phyloP scores from a whole-genome alignment of 768 basidiomycete species.

The Auricularia sp. region DNA sequence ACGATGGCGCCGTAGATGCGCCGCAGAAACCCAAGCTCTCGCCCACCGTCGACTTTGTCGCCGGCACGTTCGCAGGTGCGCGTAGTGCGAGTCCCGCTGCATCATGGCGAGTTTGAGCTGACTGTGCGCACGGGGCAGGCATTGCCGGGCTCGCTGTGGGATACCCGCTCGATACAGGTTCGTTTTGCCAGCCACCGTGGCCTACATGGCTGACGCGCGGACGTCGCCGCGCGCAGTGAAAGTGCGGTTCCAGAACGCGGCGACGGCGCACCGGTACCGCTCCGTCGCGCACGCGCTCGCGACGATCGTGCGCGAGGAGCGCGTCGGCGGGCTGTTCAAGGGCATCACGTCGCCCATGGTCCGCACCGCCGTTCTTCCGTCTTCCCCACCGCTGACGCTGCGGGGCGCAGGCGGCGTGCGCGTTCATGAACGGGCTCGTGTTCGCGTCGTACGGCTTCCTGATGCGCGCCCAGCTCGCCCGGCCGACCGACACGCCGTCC shows the following conservation, averaged over 20 bases:
- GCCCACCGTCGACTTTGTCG: conserved; percentile 66
- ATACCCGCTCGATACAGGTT: conserved; percentile 69
- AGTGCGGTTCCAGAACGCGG: conserved; percentile 67
- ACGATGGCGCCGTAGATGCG: not conserved
- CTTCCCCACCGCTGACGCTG: not conserved
- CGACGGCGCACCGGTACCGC: conserved; percentile 49
- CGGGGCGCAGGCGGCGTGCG: conserved; percentile 46
- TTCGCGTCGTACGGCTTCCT: conserved; percentile 80
- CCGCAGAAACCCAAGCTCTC: conserved; percentile 3
- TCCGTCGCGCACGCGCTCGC: conserved; percentile 48
- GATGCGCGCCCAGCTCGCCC: conserved; percentile 53
- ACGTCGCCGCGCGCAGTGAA: conserved; percentile 41
- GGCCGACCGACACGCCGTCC: conserved; percentile 41
- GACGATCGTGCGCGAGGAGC: conserved; percentile 64
- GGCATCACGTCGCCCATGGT: conserved; percentile 78
- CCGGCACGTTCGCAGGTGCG: conserved; percentile 59
- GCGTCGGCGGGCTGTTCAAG: conserved; percentile 58
- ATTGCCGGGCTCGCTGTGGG: conserved; percentile 59
- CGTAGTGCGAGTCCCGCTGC: too few relatives aligned
- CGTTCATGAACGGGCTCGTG: conserved; percentile 75
- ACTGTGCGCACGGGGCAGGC: conserved; percentile 25
- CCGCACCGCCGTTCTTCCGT: conserved; percentile 11
- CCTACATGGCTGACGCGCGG: not conserved
- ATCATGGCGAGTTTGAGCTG: too few relatives aligned
- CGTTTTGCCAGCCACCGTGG: conserved; percentile 7